Evolutionary conservation across 805 yeast genomes (phyloP), one percentile per base, ranked within the genome.

Genomic region (Saccharomycopsis babjevae): DNA sequence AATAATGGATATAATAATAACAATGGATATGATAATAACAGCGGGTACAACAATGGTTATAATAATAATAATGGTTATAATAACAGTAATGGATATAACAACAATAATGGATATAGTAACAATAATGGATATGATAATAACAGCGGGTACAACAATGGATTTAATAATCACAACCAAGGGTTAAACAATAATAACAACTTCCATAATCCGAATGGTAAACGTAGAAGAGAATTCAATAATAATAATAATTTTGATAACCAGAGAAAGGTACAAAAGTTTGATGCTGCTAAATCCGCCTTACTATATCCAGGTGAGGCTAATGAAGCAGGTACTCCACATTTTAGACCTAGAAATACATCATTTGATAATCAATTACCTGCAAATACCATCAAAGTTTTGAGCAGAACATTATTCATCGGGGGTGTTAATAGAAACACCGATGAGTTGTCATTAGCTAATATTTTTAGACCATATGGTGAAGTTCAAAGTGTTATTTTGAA

Each of bases 371-470:
- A 81, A 13, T 74, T 91, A 61, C 94, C 96, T 1, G 83, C 84
- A 56, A 96, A 91, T 52, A 79, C 86, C 50, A 81, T 93, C 67
- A 88, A 86, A 70, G 97, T 93, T 1, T 80, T 82, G 67, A 87
- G 96, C 59, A 84, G 99, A 74, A 94, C 99, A 0, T 76, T 94
- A 62, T 94, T 94, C 69, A 85, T 94, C 63, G 98, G 98, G 57
- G 97, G 97, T 69, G 89, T 94, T 46, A 96, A 96, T 16, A 83
- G 82, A 61, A 76, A 80, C 63, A 91, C 89, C 92, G 85, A 82
- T 66, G 96, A 92, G 68, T 75, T 78, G 60, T 87, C 85, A 61
- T 77, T 94, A 40, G 81, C 87, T 2, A 77, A 82, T 20, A 82
- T 85, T 22, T 78, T 94, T 67, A 83, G 87, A 71, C 96, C 96